phyloP scores from a whole-genome alignment of 148 eudicot species.

The Agrostemma githago region DNA sequence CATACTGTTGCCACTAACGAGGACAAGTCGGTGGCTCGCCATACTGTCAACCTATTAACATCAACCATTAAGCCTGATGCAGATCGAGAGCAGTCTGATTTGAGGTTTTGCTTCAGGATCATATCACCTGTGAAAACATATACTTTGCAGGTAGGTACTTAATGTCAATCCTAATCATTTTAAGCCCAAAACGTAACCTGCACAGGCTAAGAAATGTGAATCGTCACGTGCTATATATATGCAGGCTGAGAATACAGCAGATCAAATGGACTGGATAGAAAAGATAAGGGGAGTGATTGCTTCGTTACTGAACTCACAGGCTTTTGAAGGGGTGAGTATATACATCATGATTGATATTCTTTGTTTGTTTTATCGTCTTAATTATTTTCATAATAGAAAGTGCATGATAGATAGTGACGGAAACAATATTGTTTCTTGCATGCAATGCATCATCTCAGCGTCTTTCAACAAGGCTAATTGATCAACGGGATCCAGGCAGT shows the following conservation, averaged over 20 bases:
- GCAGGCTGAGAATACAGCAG: slow-evolving; percentile 84
- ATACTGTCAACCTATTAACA: slow-evolving; percentile 83
- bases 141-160: slow-evolving; percentile 67
- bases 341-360: slow-evolving; percentile 14
- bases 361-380: background rate
- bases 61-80: slow-evolving; percentile 87
- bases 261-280: slow-evolving; percentile 94
- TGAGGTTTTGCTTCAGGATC: slow-evolving; percentile 90
- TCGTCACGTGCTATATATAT: background rate
- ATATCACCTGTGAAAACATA: slow-evolving; percentile 86
- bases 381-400: background rate
- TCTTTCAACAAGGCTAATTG: slow-evolving; percentile 40
- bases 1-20: slow-evolving; percentile 54
- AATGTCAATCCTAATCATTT: too few species aligned
- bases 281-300: slow-evolving; percentile 92
- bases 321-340: slow-evolving; percentile 57
- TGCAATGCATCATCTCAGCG: slow-evolving; percentile 30
- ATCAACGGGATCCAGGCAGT: slow-evolving; percentile 29
- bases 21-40: slow-evolving; percentile 82
- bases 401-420: slow-evolving; percentile 1
- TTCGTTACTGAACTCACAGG: slow-evolving; percentile 63
- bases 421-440: background rate
- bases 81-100: slow-evolving; percentile 60
- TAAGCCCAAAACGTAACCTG: too few species aligned
- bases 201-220: too few species aligned